A percentile compares a stretch with the other conserved stretches of the same genome.
These are phyloP conservation scores for Aspergillus flavus DNA, from an alignment of 2,329 filamentous ascomycete genomes.

Conservation along the genomic window DNA sequence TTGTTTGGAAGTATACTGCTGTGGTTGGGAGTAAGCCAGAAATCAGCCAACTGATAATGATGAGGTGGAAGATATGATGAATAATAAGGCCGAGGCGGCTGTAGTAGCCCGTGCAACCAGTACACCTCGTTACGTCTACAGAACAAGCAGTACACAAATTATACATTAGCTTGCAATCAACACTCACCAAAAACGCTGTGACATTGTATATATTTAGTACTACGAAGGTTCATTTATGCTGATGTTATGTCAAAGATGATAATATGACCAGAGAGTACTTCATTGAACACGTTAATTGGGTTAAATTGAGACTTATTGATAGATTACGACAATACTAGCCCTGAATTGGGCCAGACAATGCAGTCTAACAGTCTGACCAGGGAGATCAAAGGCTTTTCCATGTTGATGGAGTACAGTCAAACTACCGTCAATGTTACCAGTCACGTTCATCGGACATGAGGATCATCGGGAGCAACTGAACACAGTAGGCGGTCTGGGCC, in stretches of 20 bases:
- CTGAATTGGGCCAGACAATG: neutral
- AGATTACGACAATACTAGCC: neutral
- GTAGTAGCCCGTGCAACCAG: neutral
- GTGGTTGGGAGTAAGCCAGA: neutral
- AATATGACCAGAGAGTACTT: neutral
- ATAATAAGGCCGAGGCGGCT: neutral
- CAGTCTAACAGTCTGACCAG: neutral
- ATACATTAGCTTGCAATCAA: neutral
- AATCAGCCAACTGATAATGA: neutral
- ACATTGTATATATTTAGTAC: neutral
- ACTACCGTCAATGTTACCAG: neutral
- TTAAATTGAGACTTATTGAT: neutral
- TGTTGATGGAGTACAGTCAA: too few species aligned
- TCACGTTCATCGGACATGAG: neutral
- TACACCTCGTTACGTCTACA: neutral
- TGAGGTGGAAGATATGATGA: constrained; percentile 1
- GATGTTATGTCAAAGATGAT: neutral
- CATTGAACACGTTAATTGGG: neutral
- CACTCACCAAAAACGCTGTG: neutral
- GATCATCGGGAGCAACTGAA: neutral
- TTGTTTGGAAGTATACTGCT: neutral
- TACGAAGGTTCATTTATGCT: neutral
- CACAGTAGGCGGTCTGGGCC: neutral
- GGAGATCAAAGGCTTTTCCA: too few species aligned
- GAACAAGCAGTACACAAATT: neutral